Conservation (phyloP, 805 yeast genomes). For the Barnettozyma wickerhamii region DNA sequence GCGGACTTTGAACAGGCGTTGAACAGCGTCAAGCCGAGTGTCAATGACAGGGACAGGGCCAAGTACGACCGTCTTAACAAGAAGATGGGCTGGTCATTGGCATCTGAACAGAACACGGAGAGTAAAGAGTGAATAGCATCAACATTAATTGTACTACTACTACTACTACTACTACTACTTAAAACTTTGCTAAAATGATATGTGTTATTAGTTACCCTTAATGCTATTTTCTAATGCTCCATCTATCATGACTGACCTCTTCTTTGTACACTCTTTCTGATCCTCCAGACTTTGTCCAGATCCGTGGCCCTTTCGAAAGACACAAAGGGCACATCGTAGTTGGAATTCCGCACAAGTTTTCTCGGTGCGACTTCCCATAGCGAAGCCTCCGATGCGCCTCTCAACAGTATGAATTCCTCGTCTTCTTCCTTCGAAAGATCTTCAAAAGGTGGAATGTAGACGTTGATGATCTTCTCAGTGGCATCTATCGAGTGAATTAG, state of each 20-base stretch:
- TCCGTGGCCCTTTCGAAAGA: constrained; percentile 33
- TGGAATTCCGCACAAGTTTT: constrained; percentile 16
- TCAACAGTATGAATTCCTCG: constrained; percentile 37
- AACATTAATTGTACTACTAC: no score
- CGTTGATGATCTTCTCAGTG: constrained; percentile 36
- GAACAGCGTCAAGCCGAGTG: constrained; percentile 79
- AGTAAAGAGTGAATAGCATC: no score
- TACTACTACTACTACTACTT: no score
- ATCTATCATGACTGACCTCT: constrained; percentile 34
- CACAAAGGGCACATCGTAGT: constrained; percentile 40
- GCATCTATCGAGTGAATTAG: constrained; percentile 64
- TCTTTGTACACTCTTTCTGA: constrained; percentile 51
- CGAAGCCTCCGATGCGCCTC: constrained; percentile 69
- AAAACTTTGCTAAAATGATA: no score
- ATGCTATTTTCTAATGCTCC: no score
- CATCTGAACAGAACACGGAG: constrained; percentile 27
- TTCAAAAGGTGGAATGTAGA: constrained; percentile 47
- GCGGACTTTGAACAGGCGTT: constrained; percentile 73
- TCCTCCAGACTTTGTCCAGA: constrained; percentile 54
- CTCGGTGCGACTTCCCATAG: constrained; percentile 41
- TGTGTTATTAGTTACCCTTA: no score
- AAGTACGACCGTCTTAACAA: constrained; percentile 73
- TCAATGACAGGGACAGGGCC: constrained; percentile 74
- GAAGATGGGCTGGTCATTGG: constrained; percentile 67
- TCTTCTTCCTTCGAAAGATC: constrained; percentile 17